Evolutionary conservation across 192 early-diverging fungal genomes (phyloP).

Genomic region (Backusella luteola): DNA sequence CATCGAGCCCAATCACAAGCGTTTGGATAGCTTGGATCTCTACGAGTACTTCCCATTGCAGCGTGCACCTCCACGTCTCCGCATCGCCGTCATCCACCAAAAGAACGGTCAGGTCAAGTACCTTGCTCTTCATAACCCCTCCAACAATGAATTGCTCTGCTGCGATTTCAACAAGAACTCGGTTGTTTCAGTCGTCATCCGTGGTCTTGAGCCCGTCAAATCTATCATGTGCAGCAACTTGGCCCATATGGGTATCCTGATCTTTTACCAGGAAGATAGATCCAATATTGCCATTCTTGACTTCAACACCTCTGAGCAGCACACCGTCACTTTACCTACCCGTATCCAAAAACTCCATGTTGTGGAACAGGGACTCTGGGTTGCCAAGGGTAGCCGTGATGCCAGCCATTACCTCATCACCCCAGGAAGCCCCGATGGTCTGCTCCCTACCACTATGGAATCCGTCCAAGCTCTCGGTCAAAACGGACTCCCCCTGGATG

Average conservation of each 20-base stretch:
- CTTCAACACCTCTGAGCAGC: constrained; percentile 51
- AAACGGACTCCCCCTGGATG: constrained; percentile 15
- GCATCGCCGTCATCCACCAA: constrained; percentile 42
- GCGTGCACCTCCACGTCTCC: constrained; percentile 49
- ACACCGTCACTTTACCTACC: constrained; percentile 48
- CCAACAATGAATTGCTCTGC: constrained; percentile 56
- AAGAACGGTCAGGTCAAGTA: constrained; percentile 30
- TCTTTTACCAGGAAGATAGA: constrained; percentile 56
- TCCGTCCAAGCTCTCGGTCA: constrained; percentile 22
- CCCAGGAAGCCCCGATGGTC: not conserved
- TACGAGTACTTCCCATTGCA: constrained; percentile 74
- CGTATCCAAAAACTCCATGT: constrained; percentile 43
- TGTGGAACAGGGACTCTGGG: constrained; percentile 45
- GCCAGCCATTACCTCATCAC: constrained; percentile 39
- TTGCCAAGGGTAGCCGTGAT: constrained; percentile 43
- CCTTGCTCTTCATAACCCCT: constrained; percentile 59
- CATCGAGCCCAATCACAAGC: constrained; percentile 49
- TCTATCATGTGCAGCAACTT: constrained; percentile 47
- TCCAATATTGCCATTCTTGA: constrained; percentile 48
- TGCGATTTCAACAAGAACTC: constrained; percentile 50
- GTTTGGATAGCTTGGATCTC: constrained; percentile 53
- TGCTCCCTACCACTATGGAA: constrained; percentile 20
- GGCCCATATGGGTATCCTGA: constrained; percentile 35
- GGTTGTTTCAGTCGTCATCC: constrained; percentile 41
- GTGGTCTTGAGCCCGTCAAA: constrained; percentile 43